A percentile compares a stretch with the other conserved stretches of the same genome.
Evolutionary conservation across 1,284 basidiomycete species (phyloP).

Genomic region (Singerocomus rubriflavus): DNA sequence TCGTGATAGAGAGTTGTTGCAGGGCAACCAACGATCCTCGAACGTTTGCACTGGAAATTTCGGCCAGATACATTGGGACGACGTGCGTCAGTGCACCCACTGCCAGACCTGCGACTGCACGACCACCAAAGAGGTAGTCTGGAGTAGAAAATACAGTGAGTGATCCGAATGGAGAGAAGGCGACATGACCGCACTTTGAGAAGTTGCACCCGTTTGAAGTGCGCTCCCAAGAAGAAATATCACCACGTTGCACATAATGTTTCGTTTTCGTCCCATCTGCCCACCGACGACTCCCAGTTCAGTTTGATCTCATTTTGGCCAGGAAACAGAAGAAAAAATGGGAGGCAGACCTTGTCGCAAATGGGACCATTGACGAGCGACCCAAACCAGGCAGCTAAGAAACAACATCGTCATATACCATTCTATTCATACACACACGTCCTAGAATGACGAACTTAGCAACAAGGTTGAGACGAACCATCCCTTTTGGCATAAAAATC

Average conservation of each 20-base stretch:
- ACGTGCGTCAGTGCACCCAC: slow-evolving; percentile 35
- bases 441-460: slow-evolving; percentile 23
- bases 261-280: slow-evolving; percentile 32
- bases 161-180: neutral
- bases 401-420: slow-evolving; percentile 1
- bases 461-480: slow-evolving; percentile 34
- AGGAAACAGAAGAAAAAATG: neutral
- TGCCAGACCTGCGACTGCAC: slow-evolving; percentile 30
- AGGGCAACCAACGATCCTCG: slow-evolving; percentile 34
- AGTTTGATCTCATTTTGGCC: neutral
- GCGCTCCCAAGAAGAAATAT: slow-evolving; percentile 33
- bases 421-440: too few relatives aligned
- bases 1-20: slow-evolving; percentile 33
- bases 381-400: slow-evolving; percentile 33
- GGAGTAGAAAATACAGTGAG: neutral
- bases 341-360: slow-evolving; percentile 30
- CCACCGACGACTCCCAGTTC: neutral
- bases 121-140: slow-evolving; percentile 34
- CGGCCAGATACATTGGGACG: slow-evolving; percentile 36
- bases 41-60: slow-evolving; percentile 36
- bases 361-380: slow-evolving; percentile 32
- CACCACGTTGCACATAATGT: slow-evolving; percentile 32
- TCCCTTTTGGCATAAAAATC: slow-evolving; percentile 21
- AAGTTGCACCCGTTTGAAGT: slow-evolving; percentile 34
- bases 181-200: slow-evolving; percentile 14